These are phyloP conservation scores for Cyclospora cayetanensis DNA, from an alignment of 169 alveolate species.

Conservation along the genomic window DNA sequence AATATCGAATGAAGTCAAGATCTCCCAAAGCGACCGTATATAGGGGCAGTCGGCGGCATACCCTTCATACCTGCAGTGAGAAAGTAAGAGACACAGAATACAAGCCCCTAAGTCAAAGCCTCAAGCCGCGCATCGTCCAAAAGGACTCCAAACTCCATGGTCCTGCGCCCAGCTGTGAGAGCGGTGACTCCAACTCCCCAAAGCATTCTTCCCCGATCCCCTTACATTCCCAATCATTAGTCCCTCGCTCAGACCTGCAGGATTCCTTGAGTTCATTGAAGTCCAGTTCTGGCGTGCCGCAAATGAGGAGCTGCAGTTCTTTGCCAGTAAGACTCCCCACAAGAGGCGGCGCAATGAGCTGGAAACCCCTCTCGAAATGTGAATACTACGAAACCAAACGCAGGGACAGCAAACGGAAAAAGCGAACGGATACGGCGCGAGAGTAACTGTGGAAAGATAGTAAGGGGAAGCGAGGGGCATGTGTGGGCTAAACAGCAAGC, in stretches of 20 bases:
- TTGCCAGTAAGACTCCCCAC: slow-evolving; percentile 75
- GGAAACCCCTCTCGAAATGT: slow-evolving; percentile 87
- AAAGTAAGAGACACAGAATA: not conserved
- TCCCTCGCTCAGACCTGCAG: slow-evolving; percentile 75
- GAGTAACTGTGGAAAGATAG: not conserved
- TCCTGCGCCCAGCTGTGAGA: too few relatives aligned
- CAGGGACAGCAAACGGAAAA: not conserved
- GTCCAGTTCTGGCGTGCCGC: slow-evolving; percentile 85
- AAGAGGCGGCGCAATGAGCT: slow-evolving; percentile 74
- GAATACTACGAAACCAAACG: slow-evolving; percentile 73
- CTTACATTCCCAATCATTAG: not conserved
- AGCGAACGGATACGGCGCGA: not conserved
- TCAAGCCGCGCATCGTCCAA: too few relatives aligned
- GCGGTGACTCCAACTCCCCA: too few relatives aligned
- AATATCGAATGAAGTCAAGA: slow-evolving; percentile 61
- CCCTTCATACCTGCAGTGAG: slow-evolving; percentile 76
- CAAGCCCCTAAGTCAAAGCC: not conserved
- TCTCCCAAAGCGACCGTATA: slow-evolving; percentile 83
- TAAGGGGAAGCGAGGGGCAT: too few relatives aligned
- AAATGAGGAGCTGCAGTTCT: slow-evolving; percentile 86
- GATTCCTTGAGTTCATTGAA: slow-evolving; percentile 82
- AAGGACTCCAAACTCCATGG: too few relatives aligned
- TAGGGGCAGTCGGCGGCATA: slow-evolving; percentile 75
- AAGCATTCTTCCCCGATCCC: too few relatives aligned
- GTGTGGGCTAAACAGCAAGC: too few relatives aligned